phyloP scores from a whole-genome alignment of 768 basidiomycete genomes.

The Nidula microcarpa region DNA sequence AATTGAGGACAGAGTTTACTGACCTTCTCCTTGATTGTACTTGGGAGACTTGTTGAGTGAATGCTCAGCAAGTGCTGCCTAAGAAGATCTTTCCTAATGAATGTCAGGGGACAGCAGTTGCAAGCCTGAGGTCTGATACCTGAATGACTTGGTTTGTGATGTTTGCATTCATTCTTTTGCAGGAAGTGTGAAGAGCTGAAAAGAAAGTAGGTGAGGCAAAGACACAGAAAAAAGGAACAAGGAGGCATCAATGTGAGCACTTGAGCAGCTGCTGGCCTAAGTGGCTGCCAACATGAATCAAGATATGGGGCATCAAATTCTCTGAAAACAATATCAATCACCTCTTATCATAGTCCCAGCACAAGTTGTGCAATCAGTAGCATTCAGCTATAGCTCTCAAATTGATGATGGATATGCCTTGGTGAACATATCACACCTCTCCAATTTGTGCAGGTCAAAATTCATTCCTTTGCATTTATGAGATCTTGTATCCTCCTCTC shows the following conservation, averaged over 20 bases:
- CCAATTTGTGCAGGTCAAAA: too few species aligned
- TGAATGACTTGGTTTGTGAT: conserved; percentile 66
- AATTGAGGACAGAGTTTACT: too few species aligned
- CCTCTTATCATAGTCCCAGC: conserved; percentile 54
- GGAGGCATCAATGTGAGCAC: conserved; percentile 60
- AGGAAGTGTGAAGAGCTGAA: conserved; percentile 58
- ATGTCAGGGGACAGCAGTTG: conserved; percentile 48
- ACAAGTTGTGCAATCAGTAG: conserved; percentile 51
- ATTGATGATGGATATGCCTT: conserved; percentile 51
- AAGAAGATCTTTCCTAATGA: conserved; percentile 66
- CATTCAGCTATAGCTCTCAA: conserved; percentile 53
- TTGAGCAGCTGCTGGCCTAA: conserved; percentile 65
- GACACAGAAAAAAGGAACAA: neutral
- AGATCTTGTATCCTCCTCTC: too few species aligned
- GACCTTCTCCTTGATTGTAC: neutral
- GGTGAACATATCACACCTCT: too few species aligned
- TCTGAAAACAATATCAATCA: conserved; percentile 72
- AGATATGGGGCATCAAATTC: conserved; percentile 61
- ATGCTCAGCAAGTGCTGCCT: conserved; percentile 61
- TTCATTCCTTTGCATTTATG: too few species aligned
- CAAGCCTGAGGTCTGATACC: conserved; percentile 59
- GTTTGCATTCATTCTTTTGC: conserved; percentile 76
- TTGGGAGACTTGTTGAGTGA: conserved; percentile 30
- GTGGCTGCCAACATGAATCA: conserved; percentile 72
- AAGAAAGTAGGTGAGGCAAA: neutral